Evolutionary conservation across 371 early-diverging fungal genomes (phyloP), one percentile per base, ranked within the genome.

Genomic region (Apophysomyces elegans): DNA sequence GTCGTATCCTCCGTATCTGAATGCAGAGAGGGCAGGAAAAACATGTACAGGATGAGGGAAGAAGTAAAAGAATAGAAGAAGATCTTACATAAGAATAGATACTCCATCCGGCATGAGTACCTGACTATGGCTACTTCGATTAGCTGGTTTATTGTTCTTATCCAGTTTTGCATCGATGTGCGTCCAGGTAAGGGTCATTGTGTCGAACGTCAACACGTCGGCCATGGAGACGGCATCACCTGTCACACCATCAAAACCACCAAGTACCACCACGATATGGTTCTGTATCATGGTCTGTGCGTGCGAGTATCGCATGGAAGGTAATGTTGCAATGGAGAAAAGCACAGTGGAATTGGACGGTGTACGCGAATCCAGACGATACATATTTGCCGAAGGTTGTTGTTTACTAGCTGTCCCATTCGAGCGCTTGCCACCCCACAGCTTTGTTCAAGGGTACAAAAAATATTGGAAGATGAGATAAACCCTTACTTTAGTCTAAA

Each of bases 1-100:
- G 62, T 80, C 80, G 39, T 80, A 80, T 11, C 80, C 80, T 7
- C 80, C 80, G 61, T 80, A 79, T n/a, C 79, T 79, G 71, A 1
- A 64, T 5, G 50, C 4, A 43, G 37, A 56, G 43, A 37, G 44
- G 54, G 45, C 7, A 58, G 7, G 21, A 1, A 9, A 14, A 26
- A 12, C 18, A 7, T 43, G 18, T 59, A 50, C 3, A 38, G 58
- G 9, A 46, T 26, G 32, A 26, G 32, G 32, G 32, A 26, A 26
- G 32, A 26, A 2, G 32, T 26, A 2, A 26, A 3, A 26, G 32
- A 26, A 63, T 13, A 18, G 46, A 0, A 50, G 21, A 9, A 7
- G 54, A 50, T 44, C 72, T 72, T 76, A 70, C 77, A 80, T 75
- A 37, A 80, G 57, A 46, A 80, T 80, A 0, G 80, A 80, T 26